phyloP scores from a whole-genome alignment of 352 stramenopile genomes.

The Phytophthora ohioensis region DNA sequence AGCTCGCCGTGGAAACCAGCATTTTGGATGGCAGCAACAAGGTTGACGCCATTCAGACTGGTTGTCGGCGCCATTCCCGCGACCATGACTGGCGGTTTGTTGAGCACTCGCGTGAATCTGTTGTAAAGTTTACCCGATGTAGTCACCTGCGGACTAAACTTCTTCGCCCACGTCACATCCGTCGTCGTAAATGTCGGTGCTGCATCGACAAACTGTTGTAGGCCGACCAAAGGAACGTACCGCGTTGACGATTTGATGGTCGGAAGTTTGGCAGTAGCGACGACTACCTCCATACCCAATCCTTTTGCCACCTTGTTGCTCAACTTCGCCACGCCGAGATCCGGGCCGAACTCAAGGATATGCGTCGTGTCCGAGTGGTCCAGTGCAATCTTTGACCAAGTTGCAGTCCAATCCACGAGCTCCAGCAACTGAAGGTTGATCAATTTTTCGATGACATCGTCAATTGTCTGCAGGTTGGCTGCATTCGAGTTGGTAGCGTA shows the following conservation, averaged over 20 bases:
- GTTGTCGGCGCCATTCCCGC: slow-evolving; percentile 89
- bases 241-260: slow-evolving; percentile 29
- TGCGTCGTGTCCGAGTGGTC: slow-evolving; percentile 60
- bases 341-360: slow-evolving; percentile 81
- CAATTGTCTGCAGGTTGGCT: slow-evolving; percentile 62
- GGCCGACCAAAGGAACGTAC: slow-evolving; percentile 44
- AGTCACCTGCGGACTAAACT: slow-evolving; percentile 60
- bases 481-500: slow-evolving; percentile 63
- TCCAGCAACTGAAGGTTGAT: slow-evolving; percentile 75
- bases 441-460: slow-evolving; percentile 55
- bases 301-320: slow-evolving; percentile 53
- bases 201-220: slow-evolving; percentile 53
- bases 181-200: slow-evolving; percentile 9
- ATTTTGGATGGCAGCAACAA: slow-evolving; percentile 85
- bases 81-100: slow-evolving; percentile 84
- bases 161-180: slow-evolving; percentile 55
- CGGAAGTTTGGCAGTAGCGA: slow-evolving; percentile 57
- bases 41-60: slow-evolving; percentile 79
- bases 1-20: slow-evolving; percentile 86
- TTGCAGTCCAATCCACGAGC: slow-evolving; percentile 68
- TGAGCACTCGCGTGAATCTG: slow-evolving; percentile 76
- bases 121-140: slow-evolving; percentile 66
- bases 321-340: slow-evolving; percentile 62
- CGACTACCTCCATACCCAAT: slow-evolving; percentile 62
- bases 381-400: slow-evolving; percentile 49